phyloP scores from a whole-genome alignment of 176 grass and related monocot species.

The Eremochloa ophiuroides region DNA sequence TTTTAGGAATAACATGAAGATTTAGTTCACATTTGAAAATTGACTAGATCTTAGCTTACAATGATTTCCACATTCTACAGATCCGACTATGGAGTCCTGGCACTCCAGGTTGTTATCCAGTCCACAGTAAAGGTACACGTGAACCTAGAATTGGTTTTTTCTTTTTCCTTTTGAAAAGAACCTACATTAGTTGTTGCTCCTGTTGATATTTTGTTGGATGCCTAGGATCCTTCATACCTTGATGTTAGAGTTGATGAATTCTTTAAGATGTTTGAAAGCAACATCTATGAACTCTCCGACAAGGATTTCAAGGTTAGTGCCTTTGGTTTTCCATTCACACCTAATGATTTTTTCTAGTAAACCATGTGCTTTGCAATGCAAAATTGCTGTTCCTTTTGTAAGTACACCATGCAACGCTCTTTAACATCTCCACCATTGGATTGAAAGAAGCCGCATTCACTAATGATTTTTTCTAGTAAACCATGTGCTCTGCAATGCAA shows the following conservation, averaged over 20 bases:
- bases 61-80: conserved; percentile 31
- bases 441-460: background rate
- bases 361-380: background rate
- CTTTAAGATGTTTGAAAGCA: conserved; percentile 69
- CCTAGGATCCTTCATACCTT: conserved; percentile 73
- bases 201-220: conserved; percentile 21
- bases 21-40: background rate
- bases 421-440: background rate
- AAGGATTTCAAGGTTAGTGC: conserved; percentile 78
- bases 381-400: background rate
- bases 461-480: background rate
- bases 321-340: background rate
- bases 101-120: conserved; percentile 70
- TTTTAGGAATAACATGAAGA: conserved; percentile 5
- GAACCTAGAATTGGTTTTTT: background rate
- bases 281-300: conserved; percentile 72
- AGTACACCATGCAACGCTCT: background rate
- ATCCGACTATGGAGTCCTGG: conserved; percentile 56
- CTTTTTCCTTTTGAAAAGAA: background rate
- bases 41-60: background rate
- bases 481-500: background rate
- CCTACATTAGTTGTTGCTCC: background rate
- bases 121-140: conserved; percentile 74
- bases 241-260: conserved; percentile 81
- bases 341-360: background rate